phyloP scores from a whole-genome alignment of 768 basidiomycete genomes.

The Russula sp. region DNA sequence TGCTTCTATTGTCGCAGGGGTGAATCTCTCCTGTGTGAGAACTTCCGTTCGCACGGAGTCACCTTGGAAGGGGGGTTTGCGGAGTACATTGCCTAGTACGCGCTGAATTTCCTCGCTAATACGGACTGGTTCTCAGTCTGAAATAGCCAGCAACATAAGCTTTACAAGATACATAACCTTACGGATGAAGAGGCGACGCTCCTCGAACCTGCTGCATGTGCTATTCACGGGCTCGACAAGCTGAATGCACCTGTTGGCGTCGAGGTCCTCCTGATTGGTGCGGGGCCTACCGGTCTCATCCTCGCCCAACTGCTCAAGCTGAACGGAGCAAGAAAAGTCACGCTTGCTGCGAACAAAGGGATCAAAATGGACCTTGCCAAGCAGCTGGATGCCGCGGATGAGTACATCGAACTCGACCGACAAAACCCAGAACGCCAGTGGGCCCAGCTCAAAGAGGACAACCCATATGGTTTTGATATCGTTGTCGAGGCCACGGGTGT shows the following conservation, averaged over 20 bases:
- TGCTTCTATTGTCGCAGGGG: constrained; percentile 89
- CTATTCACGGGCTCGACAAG: constrained; percentile 88
- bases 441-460: constrained; percentile 68
- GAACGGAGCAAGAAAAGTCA: constrained; percentile 74
- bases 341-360: constrained; percentile 85
- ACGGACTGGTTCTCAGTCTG: neutral
- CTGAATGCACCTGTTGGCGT: constrained; percentile 74
- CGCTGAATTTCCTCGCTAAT: neutral
- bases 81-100: constrained; percentile 80
- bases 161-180: constrained; percentile 84
- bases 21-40: constrained; percentile 74
- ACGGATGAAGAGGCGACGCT: constrained; percentile 83
- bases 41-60: constrained; percentile 76
- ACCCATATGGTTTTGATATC: constrained; percentile 88
- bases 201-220: constrained; percentile 85
- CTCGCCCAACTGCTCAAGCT: constrained; percentile 82
- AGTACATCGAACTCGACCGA: constrained; percentile 80
- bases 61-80: constrained; percentile 82
- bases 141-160: constrained; percentile 58
- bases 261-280: constrained; percentile 78
- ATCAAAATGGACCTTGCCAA: constrained; percentile 86
- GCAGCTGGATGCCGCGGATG: constrained; percentile 70
- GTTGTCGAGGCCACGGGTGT: constrained; percentile 79
- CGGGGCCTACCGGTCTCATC: constrained; percentile 90
- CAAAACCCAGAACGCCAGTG: constrained; percentile 69